These are phyloP conservation scores for Evansstolkia leycettana DNA, from an alignment of 495 filamentous ascomycete genomes.

Conservation along the genomic window DNA sequence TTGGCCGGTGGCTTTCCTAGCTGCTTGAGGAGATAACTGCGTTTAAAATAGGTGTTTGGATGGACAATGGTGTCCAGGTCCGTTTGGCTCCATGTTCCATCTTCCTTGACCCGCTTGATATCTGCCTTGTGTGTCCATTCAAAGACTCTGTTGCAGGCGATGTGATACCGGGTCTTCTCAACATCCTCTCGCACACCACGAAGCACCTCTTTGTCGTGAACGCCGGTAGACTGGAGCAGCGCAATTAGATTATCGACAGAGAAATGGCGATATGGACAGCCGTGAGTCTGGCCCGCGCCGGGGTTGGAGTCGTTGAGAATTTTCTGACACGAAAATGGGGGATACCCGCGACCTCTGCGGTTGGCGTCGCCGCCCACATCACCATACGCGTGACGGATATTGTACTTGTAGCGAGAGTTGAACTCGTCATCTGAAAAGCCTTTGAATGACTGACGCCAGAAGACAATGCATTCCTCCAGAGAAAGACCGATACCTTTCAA, in stretches of 20 bases:
- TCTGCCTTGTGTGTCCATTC: slow-evolving; percentile 78
- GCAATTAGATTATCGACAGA: slow-evolving; percentile 70
- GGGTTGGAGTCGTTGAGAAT: slow-evolving; percentile 79
- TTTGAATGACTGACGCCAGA: slow-evolving; percentile 81
- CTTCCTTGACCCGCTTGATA: slow-evolving; percentile 79
- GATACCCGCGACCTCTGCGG: slow-evolving; percentile 72
- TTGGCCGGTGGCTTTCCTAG: slow-evolving; percentile 20
- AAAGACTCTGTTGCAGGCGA: slow-evolving; percentile 95
- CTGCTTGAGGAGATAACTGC: slow-evolving; percentile 79
- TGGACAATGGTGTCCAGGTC: slow-evolving; percentile 94
- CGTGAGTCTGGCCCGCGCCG: slow-evolving; percentile 74
- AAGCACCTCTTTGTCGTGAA: slow-evolving; percentile 65
- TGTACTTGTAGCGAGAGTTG: slow-evolving; percentile 95
- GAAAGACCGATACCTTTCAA: slow-evolving; percentile 91
- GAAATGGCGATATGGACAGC: slow-evolving; percentile 93
- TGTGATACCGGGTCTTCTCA: slow-evolving; percentile 77
- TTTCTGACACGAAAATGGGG: slow-evolving; percentile 86
- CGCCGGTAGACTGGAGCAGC: slow-evolving; percentile 60
- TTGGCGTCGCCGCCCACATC: slow-evolving; percentile 91
- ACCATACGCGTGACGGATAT: slow-evolving; percentile 84
- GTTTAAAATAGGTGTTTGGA: slow-evolving; percentile 95
- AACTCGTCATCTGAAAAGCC: slow-evolving; percentile 81
- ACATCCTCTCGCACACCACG: slow-evolving; percentile 79
- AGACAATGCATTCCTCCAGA: slow-evolving; percentile 83
- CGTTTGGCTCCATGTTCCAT: slow-evolving; percentile 58